Base-by-base conservation (phyloP, 768 basidiomycete species). In the Chalciporus pseudorubinellus region DNA sequence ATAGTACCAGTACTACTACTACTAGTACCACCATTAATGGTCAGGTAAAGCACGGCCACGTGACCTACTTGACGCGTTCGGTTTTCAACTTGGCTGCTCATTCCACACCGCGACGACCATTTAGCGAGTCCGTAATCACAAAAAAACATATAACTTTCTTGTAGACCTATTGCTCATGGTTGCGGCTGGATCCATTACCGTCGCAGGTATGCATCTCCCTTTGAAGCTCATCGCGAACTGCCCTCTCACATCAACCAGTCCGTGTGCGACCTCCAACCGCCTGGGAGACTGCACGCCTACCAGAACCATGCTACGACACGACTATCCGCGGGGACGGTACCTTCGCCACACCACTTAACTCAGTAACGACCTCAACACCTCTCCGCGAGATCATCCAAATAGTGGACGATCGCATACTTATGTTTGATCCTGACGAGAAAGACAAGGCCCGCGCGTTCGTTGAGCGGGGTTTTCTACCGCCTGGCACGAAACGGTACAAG, bases 401-500 rank as follows among this genome's bases (percentile, higher is more conserved):
- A 45, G 81, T 95, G 55, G 95, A 98, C 71, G 91, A 95, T 74
- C 84, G 94, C 49, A 92, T 95, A 61, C 78, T 98, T 53, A 92
- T 92, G 13, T 99, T 98, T 64, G 97, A 99, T 70, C 94, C 95
- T 31, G 88, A 92, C 53, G 93, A 97, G 71, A 86, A 85, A 68
- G 89, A 95, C 72, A 81, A 75, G 55, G 79, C 87, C 22, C 78
- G 79, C 34, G 82, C 90, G 1, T 93, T 95, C 67, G 78, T 89
- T 53, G 89, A 92, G 65, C 80, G 89, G 14, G 91, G 92, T 8
- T 92, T 92, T 61, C 61, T 91, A 59, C 89, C 89, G 33, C 89
- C 89, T 0, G 87, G 92, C 40, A 90, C 89, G 39, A 94, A 93
- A 67, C 82, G 95, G 56, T 95, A 95, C 77, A 98, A 98, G 70